A percentile compares a stretch with the other conserved stretches of the same genome.
Evolutionary conservation across 1,139 yeast genomes (phyloP).

Genomic region (Geotrichum bryndzae): DNA sequence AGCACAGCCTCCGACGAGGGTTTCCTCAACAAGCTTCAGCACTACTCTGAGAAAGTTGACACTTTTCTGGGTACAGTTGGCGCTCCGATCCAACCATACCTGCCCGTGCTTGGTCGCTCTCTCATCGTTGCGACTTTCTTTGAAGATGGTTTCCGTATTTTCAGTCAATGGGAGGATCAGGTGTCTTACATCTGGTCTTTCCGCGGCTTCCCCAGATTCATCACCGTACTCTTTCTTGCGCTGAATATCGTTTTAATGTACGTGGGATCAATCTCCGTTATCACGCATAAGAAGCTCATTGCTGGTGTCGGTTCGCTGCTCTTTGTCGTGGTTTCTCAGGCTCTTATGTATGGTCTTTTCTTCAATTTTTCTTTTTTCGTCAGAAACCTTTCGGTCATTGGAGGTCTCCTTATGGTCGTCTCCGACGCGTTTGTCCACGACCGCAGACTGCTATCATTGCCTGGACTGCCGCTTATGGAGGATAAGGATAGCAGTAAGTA

Average conservation of each 20-base stretch:
- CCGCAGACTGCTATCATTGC: constrained; percentile 65
- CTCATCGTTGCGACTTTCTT: constrained; percentile 90
- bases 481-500: constrained; percentile 81
- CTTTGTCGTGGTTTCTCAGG: constrained; percentile 75
- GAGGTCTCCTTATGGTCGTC: constrained; percentile 84
- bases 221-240: constrained; percentile 65
- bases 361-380: constrained; percentile 76
- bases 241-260: constrained; percentile 66
- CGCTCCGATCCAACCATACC: constrained; percentile 38
- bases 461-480: constrained; percentile 85
- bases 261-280: constrained; percentile 63
- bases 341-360: constrained; percentile 80
- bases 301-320: constrained; percentile 68
- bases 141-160: constrained; percentile 82
- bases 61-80: constrained; percentile 34
- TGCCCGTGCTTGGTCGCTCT: constrained; percentile 81
- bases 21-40: constrained; percentile 18
- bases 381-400: constrained; percentile 85
- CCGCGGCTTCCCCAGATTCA: constrained; percentile 72
- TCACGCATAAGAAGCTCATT: constrained; percentile 63
- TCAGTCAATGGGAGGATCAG: constrained; percentile 89
- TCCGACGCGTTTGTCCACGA: constrained; percentile 84
- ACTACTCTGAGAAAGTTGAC: constrained; percentile 31
- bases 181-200: constrained; percentile 75
- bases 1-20: constrained; percentile 4